Evolutionary conservation across 2,329 filamentous ascomycete genomes (phyloP).

Genomic region (Elsinoe ampelina): DNA sequence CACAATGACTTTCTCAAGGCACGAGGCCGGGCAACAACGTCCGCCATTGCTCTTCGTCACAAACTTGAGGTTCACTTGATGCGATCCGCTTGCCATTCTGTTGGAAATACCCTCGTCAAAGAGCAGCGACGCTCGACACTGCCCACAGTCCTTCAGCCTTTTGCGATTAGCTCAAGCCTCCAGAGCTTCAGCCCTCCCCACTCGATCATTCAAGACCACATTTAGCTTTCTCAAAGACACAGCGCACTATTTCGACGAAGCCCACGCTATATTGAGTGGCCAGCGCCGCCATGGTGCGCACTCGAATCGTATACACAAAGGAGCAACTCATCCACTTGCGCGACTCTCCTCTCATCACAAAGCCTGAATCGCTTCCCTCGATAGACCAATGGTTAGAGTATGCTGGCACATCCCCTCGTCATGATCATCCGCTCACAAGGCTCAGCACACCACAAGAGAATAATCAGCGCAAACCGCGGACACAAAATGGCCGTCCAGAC

Average conservation of each 20-base stretch:
- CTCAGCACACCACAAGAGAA: constrained; percentile 16
- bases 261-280: too few relatives aligned
- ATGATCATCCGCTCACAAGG: neutral
- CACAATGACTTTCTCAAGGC: neutral
- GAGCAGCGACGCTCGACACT: too few relatives aligned
- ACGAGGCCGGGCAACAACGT: neutral
- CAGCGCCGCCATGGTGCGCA: constrained; percentile 22
- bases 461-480: constrained; percentile 15
- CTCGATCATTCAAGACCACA: too few relatives aligned
- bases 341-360: constrained; percentile 73
- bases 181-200: too few relatives aligned
- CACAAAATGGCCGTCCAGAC: constrained; percentile 16
- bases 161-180: too few relatives aligned
- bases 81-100: too few relatives aligned
- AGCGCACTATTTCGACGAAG: too few relatives aligned
- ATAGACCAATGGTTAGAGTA: constrained; percentile 97
- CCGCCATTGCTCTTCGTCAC: neutral
- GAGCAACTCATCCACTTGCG: constrained; percentile 68
- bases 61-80: neutral
- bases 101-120: too few relatives aligned
- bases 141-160: too few relatives aligned
- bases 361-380: constrained; percentile 69
- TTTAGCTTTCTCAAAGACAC: too few relatives aligned
- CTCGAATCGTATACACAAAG: constrained; percentile 56
- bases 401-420: constrained; percentile 18